Base-by-base conservation (phyloP, 2,329 filamentous ascomycete genomes). In the Nemania abortiva region DNA sequence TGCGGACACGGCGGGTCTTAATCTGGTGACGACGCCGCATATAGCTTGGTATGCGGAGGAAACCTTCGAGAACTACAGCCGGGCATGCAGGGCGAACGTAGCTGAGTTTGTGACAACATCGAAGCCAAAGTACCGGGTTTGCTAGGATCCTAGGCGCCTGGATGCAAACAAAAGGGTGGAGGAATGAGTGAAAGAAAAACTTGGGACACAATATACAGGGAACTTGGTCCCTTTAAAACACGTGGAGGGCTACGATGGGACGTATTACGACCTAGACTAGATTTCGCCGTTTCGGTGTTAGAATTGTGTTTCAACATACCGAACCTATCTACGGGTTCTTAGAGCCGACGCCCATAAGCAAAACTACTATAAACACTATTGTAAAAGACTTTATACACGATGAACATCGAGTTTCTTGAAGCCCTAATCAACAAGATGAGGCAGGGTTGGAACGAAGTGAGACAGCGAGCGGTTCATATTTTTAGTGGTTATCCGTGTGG, bases 21-120 rank as follows among this genome's bases (percentile, higher is more conserved):
- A 79, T 18, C 56, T 79, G 2, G 70, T 79, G 3, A 74, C 75
- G 0, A 79, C 77, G 37, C 78, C 77, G 13, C 78, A 79, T 60
- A 69, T 77, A 13, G 78, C 78, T 1, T 79, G 78, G 78, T 75
- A 72, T 24, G 74, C 76, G 20, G 74, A 74, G 49, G 74, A 78
- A n/a, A 79, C 76, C 0, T 74, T 70, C 27, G 66, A 70, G 9
- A 78, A 76, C 34, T 78, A 77, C 22, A 70, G 73, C 29, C 59
- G 52, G 7, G 70, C 72, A n/a, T 64, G 74, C 37, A 74, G 68
- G 50, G 73, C 73, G 55, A 78, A 78, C 49, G 39, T 79, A 11
- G 65, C 27, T 7, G 73, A 58, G 2, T 78, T 76, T 74, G 50
- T 78, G 63, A 68, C 54, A 3, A 69, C 63, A 1, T 74, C 74